These are phyloP conservation scores for Claviceps lovelessii DNA, from an alignment of 2,329 filamentous ascomycete genomes.

Conservation along the genomic window DNA sequence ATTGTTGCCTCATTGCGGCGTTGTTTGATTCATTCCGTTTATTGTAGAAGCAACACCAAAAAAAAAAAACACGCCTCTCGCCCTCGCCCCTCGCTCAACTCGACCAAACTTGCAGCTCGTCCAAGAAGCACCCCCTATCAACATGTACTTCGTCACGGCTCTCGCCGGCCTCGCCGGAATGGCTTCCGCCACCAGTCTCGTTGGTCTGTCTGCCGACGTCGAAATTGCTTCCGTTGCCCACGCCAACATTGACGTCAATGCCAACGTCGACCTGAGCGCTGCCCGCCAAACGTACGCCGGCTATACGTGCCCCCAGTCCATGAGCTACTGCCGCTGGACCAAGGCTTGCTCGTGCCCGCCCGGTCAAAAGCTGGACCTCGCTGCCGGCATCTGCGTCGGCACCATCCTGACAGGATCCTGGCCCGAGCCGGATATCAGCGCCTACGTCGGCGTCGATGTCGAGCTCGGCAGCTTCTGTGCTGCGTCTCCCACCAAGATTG, in stretches of 20 bases:
- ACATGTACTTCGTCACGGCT: conserved; percentile 20
- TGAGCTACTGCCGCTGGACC: conserved; percentile 25
- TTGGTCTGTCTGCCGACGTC: conserved; percentile 12
- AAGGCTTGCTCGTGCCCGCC: conserved; percentile 29
- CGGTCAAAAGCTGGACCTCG: conserved; percentile 25
- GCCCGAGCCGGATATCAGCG: conserved; percentile 17
- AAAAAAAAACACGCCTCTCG: too few species aligned
- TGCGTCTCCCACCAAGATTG: conserved; percentile 20
- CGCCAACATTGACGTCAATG: not conserved
- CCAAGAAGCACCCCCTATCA: not conserved
- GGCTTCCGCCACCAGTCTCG: conserved; percentile 13
- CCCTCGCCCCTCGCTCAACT: too few species aligned
- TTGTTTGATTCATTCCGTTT: too few species aligned
- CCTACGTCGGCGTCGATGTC: conserved; percentile 14
- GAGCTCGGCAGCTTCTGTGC: conserved; percentile 21
- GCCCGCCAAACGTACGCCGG: conserved; percentile 8
- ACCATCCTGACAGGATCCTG: conserved; percentile 16
- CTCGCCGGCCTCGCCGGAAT: conserved; percentile 13
- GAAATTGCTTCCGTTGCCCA: conserved; percentile 4
- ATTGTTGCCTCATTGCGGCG: too few species aligned
- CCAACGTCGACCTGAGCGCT: conserved; percentile 7
- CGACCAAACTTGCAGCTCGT: not conserved
- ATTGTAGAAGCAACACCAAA: too few species aligned
- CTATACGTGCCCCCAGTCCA: conserved; percentile 20
- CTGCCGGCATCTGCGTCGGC: conserved; percentile 15